A percentile compares a stretch with the other conserved stretches of the same genome.
Evolutionary conservation across 1,139 yeast genomes (phyloP).

Genomic region (Sugiyamaella japonica): DNA sequence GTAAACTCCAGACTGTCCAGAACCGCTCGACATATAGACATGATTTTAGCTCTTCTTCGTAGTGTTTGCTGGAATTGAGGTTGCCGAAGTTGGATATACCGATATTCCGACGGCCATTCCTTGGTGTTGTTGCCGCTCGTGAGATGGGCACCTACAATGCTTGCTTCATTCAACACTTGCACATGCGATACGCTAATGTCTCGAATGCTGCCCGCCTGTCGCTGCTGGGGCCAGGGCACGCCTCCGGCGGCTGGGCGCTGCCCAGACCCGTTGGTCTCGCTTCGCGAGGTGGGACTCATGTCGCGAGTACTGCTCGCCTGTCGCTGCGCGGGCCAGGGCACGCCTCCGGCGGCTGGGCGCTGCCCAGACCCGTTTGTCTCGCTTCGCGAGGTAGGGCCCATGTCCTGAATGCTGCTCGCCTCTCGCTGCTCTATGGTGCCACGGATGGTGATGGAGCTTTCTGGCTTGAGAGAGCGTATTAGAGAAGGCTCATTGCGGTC

Average conservation of each 20-base stretch:
- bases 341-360: no score
- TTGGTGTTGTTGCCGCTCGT: constrained; percentile 48
- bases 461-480: constrained; percentile 58
- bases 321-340: no score
- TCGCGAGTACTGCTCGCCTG: no score
- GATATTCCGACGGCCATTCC: constrained; percentile 69
- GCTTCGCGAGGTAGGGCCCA: no score
- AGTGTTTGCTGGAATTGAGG: constrained; percentile 60
- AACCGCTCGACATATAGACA: constrained; percentile 53
- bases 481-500: constrained; percentile 49
- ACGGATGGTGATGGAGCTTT: constrained; percentile 71
- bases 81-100: constrained; percentile 77
- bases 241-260: background rate
- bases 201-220: constrained; percentile 35
- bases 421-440: constrained; percentile 49
- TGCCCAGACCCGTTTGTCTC: no score
- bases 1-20: constrained; percentile 54
- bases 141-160: constrained; percentile 68
- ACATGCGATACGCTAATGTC: constrained; percentile 58
- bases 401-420: no score
- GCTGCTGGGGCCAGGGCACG: no score
- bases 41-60: constrained; percentile 59
- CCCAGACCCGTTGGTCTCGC: no score
- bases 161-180: constrained; percentile 64
- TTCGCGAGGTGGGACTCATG: no score